Conservation (phyloP, 1,284 basidiomycete genomes). For the Boletus semigastroideus region DNA sequence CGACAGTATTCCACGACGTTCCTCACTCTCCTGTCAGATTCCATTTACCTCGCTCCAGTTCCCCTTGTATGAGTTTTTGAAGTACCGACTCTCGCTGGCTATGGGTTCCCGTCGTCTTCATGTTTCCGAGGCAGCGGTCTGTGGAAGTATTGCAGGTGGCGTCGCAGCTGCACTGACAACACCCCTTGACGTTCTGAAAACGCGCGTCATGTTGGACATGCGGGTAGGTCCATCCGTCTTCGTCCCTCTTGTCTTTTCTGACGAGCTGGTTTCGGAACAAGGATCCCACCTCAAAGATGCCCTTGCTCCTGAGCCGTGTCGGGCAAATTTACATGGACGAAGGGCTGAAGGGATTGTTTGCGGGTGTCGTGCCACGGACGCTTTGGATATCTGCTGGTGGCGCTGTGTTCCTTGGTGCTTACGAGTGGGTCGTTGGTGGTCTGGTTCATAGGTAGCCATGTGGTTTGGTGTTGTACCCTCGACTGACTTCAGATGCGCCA, state of each 20-base stretch:
- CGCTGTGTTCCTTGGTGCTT: constrained; percentile 94
- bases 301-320: constrained; percentile 56
- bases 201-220: constrained; percentile 93
- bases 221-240: constrained; percentile 47
- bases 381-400: constrained; percentile 97
- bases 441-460: constrained; percentile 16
- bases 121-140: constrained; percentile 85
- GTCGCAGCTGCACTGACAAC: constrained; percentile 91
- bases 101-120: constrained; percentile 58
- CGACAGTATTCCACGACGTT: not conserved
- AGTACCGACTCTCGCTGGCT: constrained; percentile 56
- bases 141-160: constrained; percentile 90
- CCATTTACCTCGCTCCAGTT: constrained; percentile 99
- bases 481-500: not conserved
- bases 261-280: constrained; percentile 21
- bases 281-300: constrained; percentile 51
- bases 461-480: not conserved
- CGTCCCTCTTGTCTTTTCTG: constrained; percentile 3
- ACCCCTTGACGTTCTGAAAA: constrained; percentile 96
- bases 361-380: constrained; percentile 88
- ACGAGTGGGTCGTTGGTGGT: constrained; percentile 64
- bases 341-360: constrained; percentile 78
- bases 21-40: constrained; percentile 54
- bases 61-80: constrained; percentile 92
- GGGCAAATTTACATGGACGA: constrained; percentile 70